Evolutionary conservation across 2,329 filamentous ascomycete genomes (phyloP), one percentile per base, ranked within the genome.

Genomic region (Alternaria longipes): DNA sequence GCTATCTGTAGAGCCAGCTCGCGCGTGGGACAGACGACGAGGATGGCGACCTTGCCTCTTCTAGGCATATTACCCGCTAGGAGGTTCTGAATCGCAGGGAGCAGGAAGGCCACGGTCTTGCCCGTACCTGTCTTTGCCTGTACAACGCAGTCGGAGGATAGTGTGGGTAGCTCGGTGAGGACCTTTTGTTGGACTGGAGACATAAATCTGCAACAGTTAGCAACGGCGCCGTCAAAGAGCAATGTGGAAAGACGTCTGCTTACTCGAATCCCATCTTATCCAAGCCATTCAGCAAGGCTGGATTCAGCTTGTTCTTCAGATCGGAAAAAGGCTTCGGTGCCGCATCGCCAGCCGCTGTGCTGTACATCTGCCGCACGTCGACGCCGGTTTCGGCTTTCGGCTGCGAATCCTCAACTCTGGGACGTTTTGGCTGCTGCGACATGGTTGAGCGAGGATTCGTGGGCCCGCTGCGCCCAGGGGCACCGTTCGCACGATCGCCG

Each of bases 101-200:
- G 77, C 20, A 84, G 71, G 60, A 84, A 84, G 8, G 82, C 82
- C 22, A 83, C 74, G 5, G 83, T 84, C 67, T 84, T 84, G 56
- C 83, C 83, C 1, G 83, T 84, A 5, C 83, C 83, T 0, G 83
- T 84, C 65, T 83, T 83, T 34, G 82, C 82, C 64, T 86, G 84
- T 32, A 85, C 85, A 34, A 86, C 80, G 63, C 84, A 85, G 68
- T 86, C 84, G 47, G 81, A 81, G 40, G 79, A 79, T 72, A 81
- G 81, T 40, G 72, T 78, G 8, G 84, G 84, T 26, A 87, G 77
- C 61, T 85, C 81, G 3, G 77, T 82, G 57, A 87, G 74, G 6
- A 86, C 84, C 69, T 83, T 83, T 52, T 84, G 80, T 66, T 87
- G 85, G 12, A 87, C 85, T 3, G 84, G 83, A 7, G 83, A 83